phyloP scores from a whole-genome alignment of 2,329 filamentous ascomycete species.

The Graphilbum fragrans region DNA sequence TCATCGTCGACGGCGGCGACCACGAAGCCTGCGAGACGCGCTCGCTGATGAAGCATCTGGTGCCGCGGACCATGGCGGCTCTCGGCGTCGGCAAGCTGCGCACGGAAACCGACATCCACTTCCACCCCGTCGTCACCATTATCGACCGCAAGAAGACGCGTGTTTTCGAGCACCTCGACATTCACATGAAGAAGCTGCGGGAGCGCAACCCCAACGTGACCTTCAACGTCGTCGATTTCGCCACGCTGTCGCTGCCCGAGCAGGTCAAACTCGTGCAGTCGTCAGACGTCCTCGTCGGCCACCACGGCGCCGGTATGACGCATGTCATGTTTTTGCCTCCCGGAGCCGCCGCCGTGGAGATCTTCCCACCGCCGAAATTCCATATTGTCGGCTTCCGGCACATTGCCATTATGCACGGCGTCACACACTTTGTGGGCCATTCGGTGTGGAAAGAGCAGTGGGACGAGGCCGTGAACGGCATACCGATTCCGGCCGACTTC shows the following conservation, averaged over 20 bases:
- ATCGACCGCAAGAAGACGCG: slow-evolving; percentile 11
- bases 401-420: slow-evolving; percentile 6
- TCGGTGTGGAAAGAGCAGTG: slow-evolving; percentile 7
- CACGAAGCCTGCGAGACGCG: slow-evolving; percentile 5
- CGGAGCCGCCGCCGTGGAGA: slow-evolving; percentile 11
- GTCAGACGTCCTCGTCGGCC: slow-evolving; percentile 13
- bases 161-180: slow-evolving; percentile 10
- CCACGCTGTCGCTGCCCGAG: slow-evolving; percentile 9
- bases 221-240: slow-evolving; percentile 12
- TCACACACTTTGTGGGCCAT: slow-evolving; percentile 4
- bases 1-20: slow-evolving; percentile 4
- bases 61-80: neutral
- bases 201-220: slow-evolving; percentile 9
- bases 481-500: slow-evolving; percentile 3
- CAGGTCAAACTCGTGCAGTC: slow-evolving; percentile 11
- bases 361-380: slow-evolving; percentile 4
- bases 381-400: slow-evolving; percentile 3
- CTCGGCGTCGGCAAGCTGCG: neutral
- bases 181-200: slow-evolving; percentile 7
- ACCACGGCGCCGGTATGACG: slow-evolving; percentile 15
- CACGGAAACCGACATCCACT: neutral
- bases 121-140: slow-evolving; percentile 9
- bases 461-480: slow-evolving; percentile 1
- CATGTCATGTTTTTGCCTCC: slow-evolving; percentile 14
- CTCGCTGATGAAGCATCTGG: slow-evolving; percentile 2